Evolutionary conservation across 192 early-diverging fungal species (phyloP).

Genomic region (Pecoramyces ruminantium): DNA sequence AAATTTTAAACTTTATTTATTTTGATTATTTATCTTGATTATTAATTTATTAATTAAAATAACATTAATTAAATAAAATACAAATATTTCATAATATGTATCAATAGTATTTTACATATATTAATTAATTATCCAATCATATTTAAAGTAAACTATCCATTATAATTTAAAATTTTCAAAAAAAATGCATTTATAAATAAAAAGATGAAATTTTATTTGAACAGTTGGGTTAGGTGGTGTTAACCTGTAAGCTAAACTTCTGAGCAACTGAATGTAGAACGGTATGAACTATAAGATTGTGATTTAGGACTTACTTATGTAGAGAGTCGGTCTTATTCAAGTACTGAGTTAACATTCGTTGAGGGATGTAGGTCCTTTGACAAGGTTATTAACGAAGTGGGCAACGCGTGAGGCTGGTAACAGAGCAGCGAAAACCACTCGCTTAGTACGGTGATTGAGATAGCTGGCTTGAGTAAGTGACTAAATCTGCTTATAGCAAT

Average conservation of each 20-base stretch:
- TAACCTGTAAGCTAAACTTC: not conserved
- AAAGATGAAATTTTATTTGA: not conserved
- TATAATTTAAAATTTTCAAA: not conserved
- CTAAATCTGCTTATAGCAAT: too few species aligned
- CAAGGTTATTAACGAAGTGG: not conserved
- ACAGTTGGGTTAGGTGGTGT: not conserved
- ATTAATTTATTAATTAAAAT: too few species aligned
- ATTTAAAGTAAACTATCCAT: not conserved
- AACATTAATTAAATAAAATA: too few species aligned
- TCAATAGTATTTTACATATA: too few species aligned
- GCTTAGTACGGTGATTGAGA: not conserved
- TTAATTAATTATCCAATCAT: too few species aligned
- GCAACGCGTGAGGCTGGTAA: not conserved
- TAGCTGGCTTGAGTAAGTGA: too few species aligned
- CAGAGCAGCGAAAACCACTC: not conserved
- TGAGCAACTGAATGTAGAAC: not conserved
- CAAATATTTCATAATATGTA: too few species aligned
- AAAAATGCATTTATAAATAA: not conserved
- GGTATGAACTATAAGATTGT: not conserved
- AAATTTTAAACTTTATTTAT: too few species aligned
- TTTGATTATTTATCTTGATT: too few species aligned
- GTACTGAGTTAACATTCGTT: not conserved
- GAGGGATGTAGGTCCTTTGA: not conserved
- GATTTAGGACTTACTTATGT: not conserved
- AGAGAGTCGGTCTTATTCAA: not conserved